phyloP scores from a whole-genome alignment of 2,329 filamentous ascomycete genomes.

The Eutypa lata region DNA sequence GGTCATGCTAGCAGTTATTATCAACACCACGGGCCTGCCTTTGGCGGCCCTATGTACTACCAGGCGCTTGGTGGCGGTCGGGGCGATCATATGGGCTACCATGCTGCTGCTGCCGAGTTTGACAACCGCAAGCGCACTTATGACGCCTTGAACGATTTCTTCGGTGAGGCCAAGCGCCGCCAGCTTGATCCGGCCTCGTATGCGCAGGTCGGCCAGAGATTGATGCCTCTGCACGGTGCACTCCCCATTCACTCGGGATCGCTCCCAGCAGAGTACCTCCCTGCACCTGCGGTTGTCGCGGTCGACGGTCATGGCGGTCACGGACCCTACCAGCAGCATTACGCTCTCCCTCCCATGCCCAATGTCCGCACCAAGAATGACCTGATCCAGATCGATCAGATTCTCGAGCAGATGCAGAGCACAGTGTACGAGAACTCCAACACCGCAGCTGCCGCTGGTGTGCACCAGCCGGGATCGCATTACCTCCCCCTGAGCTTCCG shows the following conservation, averaged over 20 bases:
- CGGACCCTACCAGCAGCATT: conserved; percentile 69
- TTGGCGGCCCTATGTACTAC: conserved; percentile 76
- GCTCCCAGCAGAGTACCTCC: conserved; percentile 56
- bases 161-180: conserved; percentile 86
- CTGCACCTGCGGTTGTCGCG: conserved; percentile 46
- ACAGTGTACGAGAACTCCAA: conserved; percentile 93
- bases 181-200: conserved; percentile 89
- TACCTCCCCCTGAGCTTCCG: conserved; percentile 56
- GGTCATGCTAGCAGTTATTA: conserved; percentile 58
- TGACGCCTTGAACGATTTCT: conserved; percentile 90
- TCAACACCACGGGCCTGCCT: conserved; percentile 50
- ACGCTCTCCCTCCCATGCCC: conserved; percentile 82
- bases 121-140: conserved; percentile 81
- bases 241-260: conserved; percentile 58
- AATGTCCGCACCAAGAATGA: conserved; percentile 92
- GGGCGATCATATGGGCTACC: conserved; percentile 62
- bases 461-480: conserved; percentile 71
- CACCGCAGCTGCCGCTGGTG: conserved; percentile 72
- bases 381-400: conserved; percentile 87
- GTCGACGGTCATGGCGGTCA: conserved; percentile 52
- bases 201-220: conserved; percentile 82
- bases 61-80: conserved; percentile 54
- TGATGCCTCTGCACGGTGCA: conserved; percentile 76
- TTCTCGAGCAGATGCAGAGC: conserved; percentile 92
- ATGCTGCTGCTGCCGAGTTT: conserved; percentile 42